Base-by-base conservation (phyloP, 129 eudicot genomes). In the Ambrosia artemisiifolia region DNA sequence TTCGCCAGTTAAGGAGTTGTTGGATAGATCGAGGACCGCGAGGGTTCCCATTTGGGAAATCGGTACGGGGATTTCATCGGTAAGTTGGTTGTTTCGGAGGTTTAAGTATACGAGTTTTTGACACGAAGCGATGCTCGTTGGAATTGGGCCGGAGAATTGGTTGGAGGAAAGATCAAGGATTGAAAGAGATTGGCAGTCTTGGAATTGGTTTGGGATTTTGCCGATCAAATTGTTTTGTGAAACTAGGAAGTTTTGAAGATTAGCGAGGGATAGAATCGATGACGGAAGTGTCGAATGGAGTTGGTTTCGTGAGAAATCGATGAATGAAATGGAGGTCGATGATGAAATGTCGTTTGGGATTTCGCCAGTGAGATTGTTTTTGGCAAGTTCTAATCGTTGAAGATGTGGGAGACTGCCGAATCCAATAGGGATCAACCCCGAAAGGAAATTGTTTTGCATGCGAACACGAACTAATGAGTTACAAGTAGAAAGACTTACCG, bases 131-230 rank as follows among this genome's bases (percentile, higher is more conserved):
- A 93, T 82, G 10, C 96, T 89, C 2, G 85, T 67, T 5, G 96
- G 92, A 70, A 93, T 79, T 40, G 48, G 60, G 38, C 98, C 96
- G 11, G 85, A 80, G 84, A 93, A 83, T 9, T 65, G 83, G 82
- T 93, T 93, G 8, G 95, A 87, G 57, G 98, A 87, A 24, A 93
- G 92, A 87, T 93, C 96, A 8, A 93, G 88, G 5, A 89, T 70
- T 2, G 92, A 63, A 67, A 92, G 96, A 19, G 86, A 76, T 61
- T 87, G 98, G 36, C 95, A 92, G 9, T 92, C 98, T 73, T 89
- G 96, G 72, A 92, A 92, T 71, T 77, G 92, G 72, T 83, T 92
- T 0, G 96, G 98, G 79, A 92, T 92, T 79, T 82, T 1, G n/a
- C 96, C 98, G 9, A 65, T 48, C 68, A 92, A 60, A 33, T 82